These are phyloP conservation scores for Penicillium fimorum DNA, from an alignment of 495 filamentous ascomycete species.

Conservation along the genomic window DNA sequence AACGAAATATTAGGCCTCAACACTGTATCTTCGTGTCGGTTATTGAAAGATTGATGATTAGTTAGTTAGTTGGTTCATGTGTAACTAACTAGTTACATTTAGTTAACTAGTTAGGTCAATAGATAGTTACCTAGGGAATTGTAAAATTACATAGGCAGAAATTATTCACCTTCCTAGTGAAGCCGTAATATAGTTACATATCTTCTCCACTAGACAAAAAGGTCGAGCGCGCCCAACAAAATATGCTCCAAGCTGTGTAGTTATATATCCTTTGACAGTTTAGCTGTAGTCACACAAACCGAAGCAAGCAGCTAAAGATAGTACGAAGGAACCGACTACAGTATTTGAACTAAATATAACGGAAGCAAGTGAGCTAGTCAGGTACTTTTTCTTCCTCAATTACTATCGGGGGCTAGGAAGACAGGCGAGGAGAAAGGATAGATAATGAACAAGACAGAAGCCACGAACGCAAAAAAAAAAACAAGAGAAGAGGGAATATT, in stretches of 20 bases:
- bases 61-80: too few species aligned
- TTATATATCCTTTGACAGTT: not conserved
- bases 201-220: not conserved
- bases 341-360: not conserved
- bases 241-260: not conserved
- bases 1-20: not conserved
- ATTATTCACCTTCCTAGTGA: not conserved
- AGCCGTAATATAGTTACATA: not conserved
- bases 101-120: too few species aligned
- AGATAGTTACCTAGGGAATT: too few species aligned
- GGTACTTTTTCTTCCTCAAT: constrained; percentile 43
- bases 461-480: constrained; percentile 34
- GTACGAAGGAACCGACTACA: not conserved
- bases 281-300: not conserved
- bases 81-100: not conserved
- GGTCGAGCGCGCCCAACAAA: not conserved
- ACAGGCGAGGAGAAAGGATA: constrained; percentile 29
- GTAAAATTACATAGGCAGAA: not conserved
- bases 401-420: constrained; percentile 37
- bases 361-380: constrained; percentile 4
- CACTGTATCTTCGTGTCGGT: not conserved
- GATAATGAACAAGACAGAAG: constrained; percentile 28
- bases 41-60: not conserved
- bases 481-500: constrained; percentile 44
- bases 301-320: not conserved